Evolutionary conservation across 75 land plant genomes (phyloP).

Genomic region (Pinus taeda): DNA sequence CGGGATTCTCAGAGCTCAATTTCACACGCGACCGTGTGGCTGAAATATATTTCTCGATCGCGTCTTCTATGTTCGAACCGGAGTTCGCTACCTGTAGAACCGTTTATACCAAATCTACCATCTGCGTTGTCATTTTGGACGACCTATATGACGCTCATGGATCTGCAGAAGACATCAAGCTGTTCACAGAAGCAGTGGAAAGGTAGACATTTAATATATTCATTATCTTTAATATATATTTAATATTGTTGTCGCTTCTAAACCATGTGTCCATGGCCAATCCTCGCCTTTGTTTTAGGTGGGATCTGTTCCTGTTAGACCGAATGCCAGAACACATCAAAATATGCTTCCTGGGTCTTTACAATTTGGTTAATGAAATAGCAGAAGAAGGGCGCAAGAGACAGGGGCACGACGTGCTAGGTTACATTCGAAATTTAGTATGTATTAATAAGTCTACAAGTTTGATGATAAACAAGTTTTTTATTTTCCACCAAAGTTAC

Average conservation of each 20-base stretch:
- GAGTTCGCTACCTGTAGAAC: slow-evolving; percentile 7
- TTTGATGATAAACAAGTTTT: not conserved
- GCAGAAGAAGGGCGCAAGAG: slow-evolving; percentile 9
- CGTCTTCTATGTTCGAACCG: slow-evolving; percentile 16
- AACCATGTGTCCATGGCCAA: too few relatives aligned
- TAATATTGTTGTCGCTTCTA: not conserved
- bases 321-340: slow-evolving; percentile 5
- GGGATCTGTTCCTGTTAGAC: slow-evolving; percentile 25
- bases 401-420: slow-evolving; percentile 8
- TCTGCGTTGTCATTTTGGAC: slow-evolving; percentile 2
- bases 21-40: not conserved
- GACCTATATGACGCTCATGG: slow-evolving; percentile 12
- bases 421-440: not conserved
- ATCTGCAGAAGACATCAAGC: slow-evolving; percentile 6
- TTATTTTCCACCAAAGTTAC: not conserved
- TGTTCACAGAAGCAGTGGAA: slow-evolving; percentile 6
- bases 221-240: not conserved
- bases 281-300: slow-evolving; percentile 8
- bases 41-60: slow-evolving; percentile 11
- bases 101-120: slow-evolving; percentile 13
- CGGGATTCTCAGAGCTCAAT: not conserved
- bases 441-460: not conserved
- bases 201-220: not conserved
- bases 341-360: slow-evolving; percentile 4
- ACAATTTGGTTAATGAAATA: slow-evolving; percentile 6